phyloP scores from a whole-genome alignment of 306 rosid species.

The Alnus rubra region DNA sequence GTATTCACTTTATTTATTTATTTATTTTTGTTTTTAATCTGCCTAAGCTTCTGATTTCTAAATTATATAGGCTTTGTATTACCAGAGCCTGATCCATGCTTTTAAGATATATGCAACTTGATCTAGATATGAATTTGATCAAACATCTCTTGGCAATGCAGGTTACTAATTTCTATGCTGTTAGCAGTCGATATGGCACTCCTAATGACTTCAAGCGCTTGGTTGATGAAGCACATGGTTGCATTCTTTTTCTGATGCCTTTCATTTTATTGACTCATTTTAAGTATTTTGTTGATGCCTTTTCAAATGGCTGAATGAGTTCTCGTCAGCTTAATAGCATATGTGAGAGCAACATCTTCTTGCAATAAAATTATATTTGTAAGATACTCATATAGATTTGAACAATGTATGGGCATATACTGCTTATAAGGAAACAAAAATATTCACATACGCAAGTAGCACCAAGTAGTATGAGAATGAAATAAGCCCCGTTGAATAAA shows the following conservation, averaged over 20 bases:
- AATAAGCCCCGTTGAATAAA: not conserved
- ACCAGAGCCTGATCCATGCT: not conserved
- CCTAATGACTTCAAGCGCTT: constrained; percentile 96
- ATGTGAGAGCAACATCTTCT: constrained; percentile 18
- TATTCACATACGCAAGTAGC: not conserved
- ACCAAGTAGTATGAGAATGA: not conserved
- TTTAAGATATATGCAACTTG: constrained; percentile 11
- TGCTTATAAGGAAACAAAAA: not conserved
- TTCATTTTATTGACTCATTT: not conserved
- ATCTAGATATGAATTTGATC: constrained; percentile 16
- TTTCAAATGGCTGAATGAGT: constrained; percentile 10
- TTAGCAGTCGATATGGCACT: constrained; percentile 92
- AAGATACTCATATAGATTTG: constrained; percentile 18
- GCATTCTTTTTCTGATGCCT: constrained; percentile 24
- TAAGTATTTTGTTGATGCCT: constrained; percentile 1
- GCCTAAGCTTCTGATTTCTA: constrained; percentile 9
- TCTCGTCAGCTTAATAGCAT: constrained; percentile 19
- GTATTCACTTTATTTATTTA: not conserved
- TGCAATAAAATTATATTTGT: constrained; percentile 7
- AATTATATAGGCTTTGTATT: constrained; percentile 5
- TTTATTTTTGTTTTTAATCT: constrained; percentile 6
- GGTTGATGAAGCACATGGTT: constrained; percentile 98
- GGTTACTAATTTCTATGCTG: constrained; percentile 90
- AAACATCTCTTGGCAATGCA: constrained; percentile 42
- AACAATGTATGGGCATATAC: constrained; percentile 13